Evolutionary conservation across 179 eudicot species (phyloP).

Genomic region (Beta corolliflora): DNA sequence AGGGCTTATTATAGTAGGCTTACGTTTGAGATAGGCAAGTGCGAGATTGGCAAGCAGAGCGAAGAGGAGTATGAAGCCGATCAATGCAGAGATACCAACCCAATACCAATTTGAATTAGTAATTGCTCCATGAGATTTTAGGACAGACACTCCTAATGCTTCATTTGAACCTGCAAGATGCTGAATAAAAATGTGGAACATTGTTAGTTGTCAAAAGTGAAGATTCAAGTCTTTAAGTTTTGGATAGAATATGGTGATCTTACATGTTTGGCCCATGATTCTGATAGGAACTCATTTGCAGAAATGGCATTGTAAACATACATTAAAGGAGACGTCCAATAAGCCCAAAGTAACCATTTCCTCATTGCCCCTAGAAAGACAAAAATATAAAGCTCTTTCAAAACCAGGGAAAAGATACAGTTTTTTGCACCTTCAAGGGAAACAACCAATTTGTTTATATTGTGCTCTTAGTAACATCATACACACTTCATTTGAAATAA

Average conservation of each 20-base stretch:
- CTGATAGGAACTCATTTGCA: conserved; percentile 46
- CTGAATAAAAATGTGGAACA: neutral
- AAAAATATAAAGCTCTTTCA: neutral
- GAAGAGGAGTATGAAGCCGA: conserved; percentile 37
- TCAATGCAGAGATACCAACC: conserved; percentile 32
- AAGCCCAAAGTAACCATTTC: conserved; percentile 43
- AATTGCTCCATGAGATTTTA: conserved; percentile 29
- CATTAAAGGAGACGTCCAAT: conserved; percentile 52
- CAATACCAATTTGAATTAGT: conserved; percentile 36
- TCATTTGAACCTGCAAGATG: conserved; percentile 23
- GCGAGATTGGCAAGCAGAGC: conserved; percentile 34
- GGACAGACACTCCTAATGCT: conserved; percentile 26
- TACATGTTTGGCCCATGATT: conserved; percentile 43
- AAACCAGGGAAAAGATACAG: neutral
- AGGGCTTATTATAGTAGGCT: neutral
- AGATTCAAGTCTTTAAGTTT: neutral
- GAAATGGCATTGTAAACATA: conserved; percentile 49
- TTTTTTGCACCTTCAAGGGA: no score
- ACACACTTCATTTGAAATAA: no score
- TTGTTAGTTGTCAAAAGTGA: neutral
- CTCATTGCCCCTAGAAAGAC: conserved; percentile 25
- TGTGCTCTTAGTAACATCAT: no score
- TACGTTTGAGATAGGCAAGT: conserved; percentile 41
- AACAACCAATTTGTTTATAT: no score
- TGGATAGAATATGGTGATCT: neutral